Evolutionary conservation across 1,284 basidiomycete species (phyloP).

Genomic region (Fomitopsis pinicola): DNA sequence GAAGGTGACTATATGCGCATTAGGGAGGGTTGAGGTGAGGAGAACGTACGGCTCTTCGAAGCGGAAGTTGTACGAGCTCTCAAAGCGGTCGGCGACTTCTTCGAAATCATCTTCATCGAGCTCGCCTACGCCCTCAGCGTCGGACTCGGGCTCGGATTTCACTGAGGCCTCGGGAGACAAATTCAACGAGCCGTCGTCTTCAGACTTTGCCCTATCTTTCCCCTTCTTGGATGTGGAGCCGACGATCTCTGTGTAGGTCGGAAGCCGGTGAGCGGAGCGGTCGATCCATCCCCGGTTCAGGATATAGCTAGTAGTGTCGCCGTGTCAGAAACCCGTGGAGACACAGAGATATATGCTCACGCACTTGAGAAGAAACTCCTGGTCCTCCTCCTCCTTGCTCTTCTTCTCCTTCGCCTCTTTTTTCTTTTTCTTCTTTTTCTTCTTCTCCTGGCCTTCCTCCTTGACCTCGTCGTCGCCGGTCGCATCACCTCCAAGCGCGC

Average conservation of each 20-base stretch:
- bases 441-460: slow-evolving; percentile 26
- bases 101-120: slow-evolving; percentile 65
- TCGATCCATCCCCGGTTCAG: slow-evolving; percentile 96
- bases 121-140: slow-evolving; percentile 35
- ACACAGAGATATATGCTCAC: slow-evolving; percentile 24
- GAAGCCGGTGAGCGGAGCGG: slow-evolving; percentile 62
- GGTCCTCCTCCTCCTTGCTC: slow-evolving; percentile 60
- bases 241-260: slow-evolving; percentile 81
- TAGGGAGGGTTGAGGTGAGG: background rate
- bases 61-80: slow-evolving; percentile 89
- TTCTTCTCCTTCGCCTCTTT: slow-evolving; percentile 31
- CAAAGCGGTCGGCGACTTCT: slow-evolving; percentile 68
- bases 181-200: slow-evolving; percentile 17
- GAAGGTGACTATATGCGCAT: background rate
- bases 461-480: slow-evolving; percentile 27
- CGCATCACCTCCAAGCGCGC: slow-evolving; percentile 19
- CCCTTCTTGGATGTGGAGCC: slow-evolving; percentile 29
- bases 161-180: slow-evolving; percentile 12
- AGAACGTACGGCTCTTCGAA: slow-evolving; percentile 85
- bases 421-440: slow-evolving; percentile 29
- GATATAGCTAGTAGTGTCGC: slow-evolving; percentile 66
- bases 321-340: background rate
- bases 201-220: slow-evolving; percentile 32
- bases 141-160: slow-evolving; percentile 24
- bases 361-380: slow-evolving; percentile 90